These are phyloP conservation scores for Vitis labrusca DNA, from an alignment of 164 flowering plant species.

Conservation along the genomic window DNA sequence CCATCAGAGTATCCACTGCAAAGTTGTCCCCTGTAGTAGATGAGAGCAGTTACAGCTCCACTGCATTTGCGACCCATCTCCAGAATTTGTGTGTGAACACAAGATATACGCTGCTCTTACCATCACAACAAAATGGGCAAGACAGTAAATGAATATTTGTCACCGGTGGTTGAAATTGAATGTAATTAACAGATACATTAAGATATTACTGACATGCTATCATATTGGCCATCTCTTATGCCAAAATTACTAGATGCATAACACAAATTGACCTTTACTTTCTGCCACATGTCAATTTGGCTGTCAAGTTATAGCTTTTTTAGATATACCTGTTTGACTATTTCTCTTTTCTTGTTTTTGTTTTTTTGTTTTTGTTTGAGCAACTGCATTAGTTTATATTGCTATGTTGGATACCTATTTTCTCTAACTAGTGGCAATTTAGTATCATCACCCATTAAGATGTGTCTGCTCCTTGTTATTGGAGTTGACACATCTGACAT, in stretches of 20 bases:
- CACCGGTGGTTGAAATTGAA: background rate
- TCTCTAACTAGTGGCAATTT: no score
- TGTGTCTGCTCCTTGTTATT: no score
- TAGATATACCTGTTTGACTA: background rate
- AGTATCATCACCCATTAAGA: no score
- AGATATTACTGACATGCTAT: no score
- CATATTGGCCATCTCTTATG: no score
- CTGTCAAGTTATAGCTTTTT: background rate
- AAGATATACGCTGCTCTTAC: constrained; percentile 67
- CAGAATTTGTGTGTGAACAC: constrained; percentile 77
- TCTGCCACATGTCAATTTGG: background rate
- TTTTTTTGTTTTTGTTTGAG: no score
- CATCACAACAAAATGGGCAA: constrained; percentile 13
- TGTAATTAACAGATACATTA: background rate
- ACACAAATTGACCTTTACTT: background rate
- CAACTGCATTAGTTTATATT: no score
- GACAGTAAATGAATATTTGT: background rate
- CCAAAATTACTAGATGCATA: background rate
- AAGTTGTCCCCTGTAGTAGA: constrained; percentile 75
- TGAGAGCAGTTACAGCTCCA: constrained; percentile 72
- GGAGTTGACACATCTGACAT: no score
- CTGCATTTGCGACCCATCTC: constrained; percentile 47
- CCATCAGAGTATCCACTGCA: constrained; percentile 78
- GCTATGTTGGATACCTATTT: no score
- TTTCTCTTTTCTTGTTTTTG: no score